Evolutionary conservation across 495 filamentous ascomycete species (phyloP).

Genomic region (Sporormia fimetaria): DNA sequence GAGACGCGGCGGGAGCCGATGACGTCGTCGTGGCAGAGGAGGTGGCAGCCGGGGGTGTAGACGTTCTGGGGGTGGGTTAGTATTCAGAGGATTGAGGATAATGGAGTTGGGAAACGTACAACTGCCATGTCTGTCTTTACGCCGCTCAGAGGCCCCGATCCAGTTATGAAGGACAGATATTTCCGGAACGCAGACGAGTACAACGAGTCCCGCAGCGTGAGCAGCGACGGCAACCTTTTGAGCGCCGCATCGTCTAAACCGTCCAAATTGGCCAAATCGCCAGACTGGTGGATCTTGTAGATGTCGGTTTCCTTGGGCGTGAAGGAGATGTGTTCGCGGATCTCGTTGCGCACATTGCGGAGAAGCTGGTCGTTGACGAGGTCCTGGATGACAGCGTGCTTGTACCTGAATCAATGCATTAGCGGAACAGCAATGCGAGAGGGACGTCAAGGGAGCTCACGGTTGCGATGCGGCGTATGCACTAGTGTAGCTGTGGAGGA

Average conservation of each 20-base stretch:
- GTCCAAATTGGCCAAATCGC: slow-evolving; percentile 92
- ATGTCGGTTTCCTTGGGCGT: slow-evolving; percentile 99
- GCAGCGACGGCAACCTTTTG: slow-evolving; percentile 69
- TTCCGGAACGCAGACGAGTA: slow-evolving; percentile 84
- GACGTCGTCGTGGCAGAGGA: slow-evolving; percentile 96
- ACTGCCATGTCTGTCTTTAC: slow-evolving; percentile 99
- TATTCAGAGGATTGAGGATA: not conserved
- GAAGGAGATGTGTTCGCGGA: slow-evolving; percentile 79
- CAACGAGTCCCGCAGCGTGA: slow-evolving; percentile 78
- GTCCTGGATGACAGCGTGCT: slow-evolving; percentile 74
- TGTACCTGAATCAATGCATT: slow-evolving; percentile 45
- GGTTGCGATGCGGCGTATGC: slow-evolving; percentile 23
- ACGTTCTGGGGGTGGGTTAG: slow-evolving; percentile 47
- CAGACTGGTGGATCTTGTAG: slow-evolving; percentile 98
- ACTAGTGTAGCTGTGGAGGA: slow-evolving; percentile 18
- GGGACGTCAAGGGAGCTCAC: slow-evolving; percentile 4
- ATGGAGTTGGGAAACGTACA: slow-evolving; percentile 14
- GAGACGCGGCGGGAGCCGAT: slow-evolving; percentile 87
- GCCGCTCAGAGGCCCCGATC: slow-evolving; percentile 75
- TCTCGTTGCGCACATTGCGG: slow-evolving; percentile 77
- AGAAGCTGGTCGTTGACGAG: slow-evolving; percentile 71
- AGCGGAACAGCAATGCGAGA: not conserved
- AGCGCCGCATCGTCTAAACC: slow-evolving; percentile 76
- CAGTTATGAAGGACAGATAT: slow-evolving; percentile 75
- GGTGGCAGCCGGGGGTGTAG: slow-evolving; percentile 90